A percentile compares a stretch with the other conserved stretches of the same genome.
Conservation (phyloP, 2,329 filamentous ascomycete genomes). For the Phyllosticta paracitricarpa region DNA sequence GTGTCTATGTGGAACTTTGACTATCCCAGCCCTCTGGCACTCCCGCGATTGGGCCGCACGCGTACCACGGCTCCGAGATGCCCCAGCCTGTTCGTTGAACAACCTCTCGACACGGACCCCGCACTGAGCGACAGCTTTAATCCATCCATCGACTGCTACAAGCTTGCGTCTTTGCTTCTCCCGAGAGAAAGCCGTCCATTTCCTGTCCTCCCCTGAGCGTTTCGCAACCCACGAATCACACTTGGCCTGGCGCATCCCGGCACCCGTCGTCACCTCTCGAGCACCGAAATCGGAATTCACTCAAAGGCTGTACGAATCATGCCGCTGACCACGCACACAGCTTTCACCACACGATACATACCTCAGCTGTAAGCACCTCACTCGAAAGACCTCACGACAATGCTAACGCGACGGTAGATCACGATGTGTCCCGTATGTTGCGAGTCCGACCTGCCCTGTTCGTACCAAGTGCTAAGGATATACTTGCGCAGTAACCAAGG, state of each 20-base stretch:
- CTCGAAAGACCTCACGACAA: neutral
- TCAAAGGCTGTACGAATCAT: neutral
- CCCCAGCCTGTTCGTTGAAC: neutral
- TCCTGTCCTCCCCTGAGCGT: neutral
- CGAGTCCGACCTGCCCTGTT: neutral
- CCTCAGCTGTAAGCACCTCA: slow-evolving; percentile 52
- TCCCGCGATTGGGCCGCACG: neutral
- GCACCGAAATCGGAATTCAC: neutral
- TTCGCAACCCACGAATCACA: neutral
- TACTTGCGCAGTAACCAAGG: slow-evolving; percentile 63
- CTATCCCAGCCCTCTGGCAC: neutral
- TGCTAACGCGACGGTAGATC: slow-evolving; percentile 37
- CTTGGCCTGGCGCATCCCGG: neutral
- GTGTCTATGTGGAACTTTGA: slow-evolving; percentile 9
- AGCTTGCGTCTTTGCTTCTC: no score
- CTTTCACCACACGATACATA: slow-evolving; percentile 57
- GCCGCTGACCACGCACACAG: slow-evolving; percentile 19
- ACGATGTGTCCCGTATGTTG: slow-evolving; percentile 51
- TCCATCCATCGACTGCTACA: no score
- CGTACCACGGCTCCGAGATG: neutral
- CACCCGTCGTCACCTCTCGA: neutral
- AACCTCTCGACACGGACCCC: neutral
- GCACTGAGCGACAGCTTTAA: neutral
- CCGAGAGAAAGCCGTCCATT: neutral
- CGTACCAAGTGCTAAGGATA: neutral